These are phyloP conservation scores for Calonectria hawksworthii DNA, from an alignment of 2,329 filamentous ascomycete genomes.

Conservation along the genomic window DNA sequence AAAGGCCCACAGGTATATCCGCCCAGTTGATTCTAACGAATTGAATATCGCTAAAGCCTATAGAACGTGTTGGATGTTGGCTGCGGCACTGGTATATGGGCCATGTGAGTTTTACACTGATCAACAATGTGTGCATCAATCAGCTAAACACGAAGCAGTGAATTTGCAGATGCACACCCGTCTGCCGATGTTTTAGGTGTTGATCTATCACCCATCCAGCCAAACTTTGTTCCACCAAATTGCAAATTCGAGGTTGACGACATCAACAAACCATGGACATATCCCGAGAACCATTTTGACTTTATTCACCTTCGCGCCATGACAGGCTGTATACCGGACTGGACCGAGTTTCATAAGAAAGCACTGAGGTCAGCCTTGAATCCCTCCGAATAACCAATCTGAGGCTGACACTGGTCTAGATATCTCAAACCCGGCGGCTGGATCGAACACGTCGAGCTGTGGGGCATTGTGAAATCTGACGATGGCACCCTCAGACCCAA, in stretches of 20 bases:
- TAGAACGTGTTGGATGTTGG: slow-evolving; percentile 50
- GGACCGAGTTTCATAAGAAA: slow-evolving; percentile 63
- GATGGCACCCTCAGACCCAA: slow-evolving; percentile 40
- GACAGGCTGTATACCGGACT: slow-evolving; percentile 67
- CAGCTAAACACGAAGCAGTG: slow-evolving; percentile 29
- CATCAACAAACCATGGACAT: slow-evolving; percentile 65
- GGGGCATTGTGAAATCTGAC: slow-evolving; percentile 40
- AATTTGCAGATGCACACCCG: slow-evolving; percentile 57
- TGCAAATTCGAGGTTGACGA: slow-evolving; percentile 77
- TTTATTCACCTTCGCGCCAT: slow-evolving; percentile 71
- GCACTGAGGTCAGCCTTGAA: slow-evolving; percentile 56
- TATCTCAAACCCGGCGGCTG: slow-evolving; percentile 36
- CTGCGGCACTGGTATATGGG: slow-evolving; percentile 56
- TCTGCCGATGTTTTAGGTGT: slow-evolving; percentile 64
- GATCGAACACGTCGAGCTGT: slow-evolving; percentile 39
- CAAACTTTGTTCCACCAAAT: slow-evolving; percentile 70
- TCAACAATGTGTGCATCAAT: background rate
- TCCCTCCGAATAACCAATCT: slow-evolving; percentile 18
- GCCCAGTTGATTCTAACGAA: fast-evolving
- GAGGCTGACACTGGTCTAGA: background rate
- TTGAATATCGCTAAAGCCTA: background rate
- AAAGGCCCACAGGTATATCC: slow-evolving; percentile 42
- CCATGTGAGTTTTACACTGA: slow-evolving; percentile 43
- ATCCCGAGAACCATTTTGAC: slow-evolving; percentile 63
- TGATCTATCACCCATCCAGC: slow-evolving; percentile 72